These are phyloP conservation scores for Debaryomyces hansenii DNA, from an alignment of 805 yeast genomes.

Conservation along the genomic window DNA sequence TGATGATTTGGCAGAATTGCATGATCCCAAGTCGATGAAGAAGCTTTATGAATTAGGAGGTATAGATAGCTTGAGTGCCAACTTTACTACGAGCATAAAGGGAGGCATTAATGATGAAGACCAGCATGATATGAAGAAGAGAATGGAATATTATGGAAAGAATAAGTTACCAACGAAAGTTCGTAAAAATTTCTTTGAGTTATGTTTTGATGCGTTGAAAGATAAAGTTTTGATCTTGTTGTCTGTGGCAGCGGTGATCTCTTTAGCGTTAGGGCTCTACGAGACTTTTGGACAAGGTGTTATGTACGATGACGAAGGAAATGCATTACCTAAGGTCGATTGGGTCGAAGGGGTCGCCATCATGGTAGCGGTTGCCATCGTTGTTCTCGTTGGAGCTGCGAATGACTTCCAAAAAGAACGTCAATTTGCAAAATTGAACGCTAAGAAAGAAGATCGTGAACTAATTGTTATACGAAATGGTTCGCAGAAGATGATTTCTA, in stretches of 20 bases:
- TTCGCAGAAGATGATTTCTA: constrained; percentile 62
- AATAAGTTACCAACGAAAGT: constrained; percentile 72
- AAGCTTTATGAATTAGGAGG: constrained; percentile 48
- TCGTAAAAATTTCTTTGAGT: constrained; percentile 63
- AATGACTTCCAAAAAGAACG: constrained; percentile 96
- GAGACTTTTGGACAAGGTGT: constrained; percentile 87
- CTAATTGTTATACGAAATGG: constrained; percentile 77
- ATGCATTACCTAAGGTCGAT: constrained; percentile 77
- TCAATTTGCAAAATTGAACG: constrained; percentile 84
- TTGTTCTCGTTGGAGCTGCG: constrained; percentile 90
- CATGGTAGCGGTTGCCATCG: constrained; percentile 85
- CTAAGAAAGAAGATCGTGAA: constrained; percentile 82
- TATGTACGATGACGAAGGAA: constrained; percentile 75
- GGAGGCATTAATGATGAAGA: constrained; percentile 43
- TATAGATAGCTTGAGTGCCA: constrained; percentile 28
- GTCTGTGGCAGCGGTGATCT: constrained; percentile 82
- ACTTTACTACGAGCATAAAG: constrained; percentile 35
- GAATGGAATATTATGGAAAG: constrained; percentile 59
- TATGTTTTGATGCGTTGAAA: constrained; percentile 82
- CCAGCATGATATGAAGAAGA: constrained; percentile 25
- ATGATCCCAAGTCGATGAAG: constrained; percentile 61
- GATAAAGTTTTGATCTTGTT: constrained; percentile 88
- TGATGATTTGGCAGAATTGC: constrained; percentile 45
- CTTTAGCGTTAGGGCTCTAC: constrained; percentile 87
- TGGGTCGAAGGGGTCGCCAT: constrained; percentile 99